Conservation (phyloP, 257 asterid species). For the Ballota nigra region DNA sequence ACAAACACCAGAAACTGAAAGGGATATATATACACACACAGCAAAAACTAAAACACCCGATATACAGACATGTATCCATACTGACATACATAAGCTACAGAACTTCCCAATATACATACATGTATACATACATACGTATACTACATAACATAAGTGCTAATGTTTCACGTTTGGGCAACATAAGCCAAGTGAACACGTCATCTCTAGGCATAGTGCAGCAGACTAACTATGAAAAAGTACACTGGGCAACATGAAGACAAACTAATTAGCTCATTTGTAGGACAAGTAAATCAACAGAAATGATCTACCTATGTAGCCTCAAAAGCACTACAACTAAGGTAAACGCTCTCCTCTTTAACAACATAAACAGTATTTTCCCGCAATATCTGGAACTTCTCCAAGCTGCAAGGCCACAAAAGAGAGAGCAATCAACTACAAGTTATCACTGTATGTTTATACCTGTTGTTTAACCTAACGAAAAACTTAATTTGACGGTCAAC, state of each 20-base stretch:
- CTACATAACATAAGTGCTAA: neutral
- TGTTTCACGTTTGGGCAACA: conserved; percentile 5
- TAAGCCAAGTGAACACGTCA: neutral
- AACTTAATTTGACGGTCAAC: neutral
- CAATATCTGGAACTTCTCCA: conserved; percentile 1
- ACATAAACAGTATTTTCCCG: neutral
- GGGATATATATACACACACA: neutral
- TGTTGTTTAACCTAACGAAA: neutral
- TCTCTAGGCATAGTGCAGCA: neutral
- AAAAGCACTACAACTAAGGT: neutral
- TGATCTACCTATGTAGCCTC: neutral
- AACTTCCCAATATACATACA: neutral
- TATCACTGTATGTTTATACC: neutral
- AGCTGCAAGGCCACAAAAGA: conserved; percentile 24
- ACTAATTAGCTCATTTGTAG: neutral
- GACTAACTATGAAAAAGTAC: neutral
- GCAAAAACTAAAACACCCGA: neutral
- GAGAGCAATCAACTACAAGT: neutral
- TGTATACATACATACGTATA: neutral
- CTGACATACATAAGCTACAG: neutral
- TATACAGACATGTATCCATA: neutral
- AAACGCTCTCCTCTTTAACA: conserved; percentile 7
- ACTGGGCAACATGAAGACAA: neutral
- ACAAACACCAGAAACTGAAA: neutral
- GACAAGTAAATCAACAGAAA: conserved; percentile 11